phyloP scores from a whole-genome alignment of 169 alveolate species.

The Plasmodium ovale region DNA sequence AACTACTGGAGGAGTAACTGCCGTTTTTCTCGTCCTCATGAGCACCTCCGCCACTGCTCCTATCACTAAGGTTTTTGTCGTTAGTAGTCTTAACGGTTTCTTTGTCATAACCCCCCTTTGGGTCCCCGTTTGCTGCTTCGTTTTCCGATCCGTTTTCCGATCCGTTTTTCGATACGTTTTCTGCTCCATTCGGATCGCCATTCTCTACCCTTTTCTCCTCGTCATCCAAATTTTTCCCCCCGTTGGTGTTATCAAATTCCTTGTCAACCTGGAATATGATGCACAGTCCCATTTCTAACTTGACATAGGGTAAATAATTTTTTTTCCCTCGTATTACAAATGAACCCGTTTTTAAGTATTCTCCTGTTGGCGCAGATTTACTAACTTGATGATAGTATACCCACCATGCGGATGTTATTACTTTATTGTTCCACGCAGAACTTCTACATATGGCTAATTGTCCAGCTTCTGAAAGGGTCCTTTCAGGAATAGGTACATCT shows the following conservation, averaged over 20 bases:
- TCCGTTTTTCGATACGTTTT: no score
- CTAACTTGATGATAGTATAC: constrained; percentile 96
- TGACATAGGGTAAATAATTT: constrained; percentile 91
- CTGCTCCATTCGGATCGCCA: background rate
- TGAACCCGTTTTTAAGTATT: constrained; percentile 93
- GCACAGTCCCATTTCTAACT: constrained; percentile 96
- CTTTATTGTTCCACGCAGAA: constrained; percentile 95
- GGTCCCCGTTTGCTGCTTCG: no score
- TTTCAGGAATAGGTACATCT: constrained; percentile 83
- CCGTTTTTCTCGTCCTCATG: background rate
- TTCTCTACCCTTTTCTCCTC: constrained; percentile 3
- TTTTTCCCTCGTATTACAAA: constrained; percentile 97
- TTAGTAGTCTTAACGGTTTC: no score
- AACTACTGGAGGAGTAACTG: background rate
- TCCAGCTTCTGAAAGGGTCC: constrained; percentile 90
- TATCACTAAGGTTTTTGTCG: background rate
- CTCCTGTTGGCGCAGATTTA: constrained; percentile 97
- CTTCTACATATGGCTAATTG: constrained; percentile 92
- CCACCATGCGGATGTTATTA: constrained; percentile 96
- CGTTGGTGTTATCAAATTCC: background rate
- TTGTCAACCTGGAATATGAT: constrained; percentile 81
- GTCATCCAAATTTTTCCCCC: constrained; percentile 7
- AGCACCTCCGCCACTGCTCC: background rate
- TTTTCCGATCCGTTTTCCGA: no score
- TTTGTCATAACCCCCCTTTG: no score